Evolutionary conservation across 1,139 yeast species (phyloP).

Genomic region (Kodamaea suecica): DNA sequence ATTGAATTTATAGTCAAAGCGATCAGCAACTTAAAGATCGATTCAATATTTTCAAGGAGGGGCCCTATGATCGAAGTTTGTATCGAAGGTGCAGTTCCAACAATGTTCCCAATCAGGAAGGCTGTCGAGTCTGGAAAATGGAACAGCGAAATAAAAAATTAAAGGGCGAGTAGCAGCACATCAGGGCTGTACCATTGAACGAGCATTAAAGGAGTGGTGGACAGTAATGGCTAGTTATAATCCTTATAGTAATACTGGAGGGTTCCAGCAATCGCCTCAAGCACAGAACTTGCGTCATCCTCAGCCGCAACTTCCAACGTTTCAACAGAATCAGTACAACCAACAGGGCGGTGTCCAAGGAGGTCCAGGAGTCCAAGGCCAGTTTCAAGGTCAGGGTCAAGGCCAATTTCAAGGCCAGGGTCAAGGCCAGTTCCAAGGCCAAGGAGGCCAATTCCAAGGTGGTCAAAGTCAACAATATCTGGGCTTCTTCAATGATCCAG

Average conservation of each 20-base stretch:
- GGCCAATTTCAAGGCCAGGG: conserved; percentile 14
- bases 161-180: no score
- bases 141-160: no score
- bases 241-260: conserved; percentile 32
- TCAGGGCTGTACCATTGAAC: no score
- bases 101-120: no score
- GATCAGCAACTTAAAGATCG: no score
- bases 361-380: conserved; percentile 4
- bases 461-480: conserved; percentile 14
- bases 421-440: conserved; percentile 11
- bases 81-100: no score
- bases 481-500: conserved; percentile 69
- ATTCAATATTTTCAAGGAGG: no score
- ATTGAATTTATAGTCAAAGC: no score
- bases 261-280: conserved; percentile 8
- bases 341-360: conserved; percentile 12
- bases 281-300: conserved; percentile 30
- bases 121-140: no score
- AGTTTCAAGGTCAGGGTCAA: conserved; percentile 11
- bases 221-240: conserved; percentile 42
- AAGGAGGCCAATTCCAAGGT: conserved; percentile 6
- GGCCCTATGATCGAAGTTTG: no score
- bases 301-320: conserved; percentile 29
- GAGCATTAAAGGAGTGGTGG: no score
- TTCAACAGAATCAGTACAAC: conserved; percentile 15